Conservation (phyloP, 345 rosid genomes). For the Rhizophora apiculata region DNA sequence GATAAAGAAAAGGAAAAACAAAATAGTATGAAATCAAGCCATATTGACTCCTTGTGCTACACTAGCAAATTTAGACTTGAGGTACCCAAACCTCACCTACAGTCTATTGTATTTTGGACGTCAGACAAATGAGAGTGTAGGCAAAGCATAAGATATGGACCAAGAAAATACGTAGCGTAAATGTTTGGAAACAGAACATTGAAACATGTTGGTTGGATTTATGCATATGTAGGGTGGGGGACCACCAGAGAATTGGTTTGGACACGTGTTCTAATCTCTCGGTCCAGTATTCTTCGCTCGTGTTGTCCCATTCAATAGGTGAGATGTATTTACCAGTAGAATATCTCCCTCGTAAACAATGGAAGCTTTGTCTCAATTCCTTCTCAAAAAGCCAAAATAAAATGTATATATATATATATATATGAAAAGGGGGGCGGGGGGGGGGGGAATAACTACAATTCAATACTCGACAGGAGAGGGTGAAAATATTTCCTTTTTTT, state of each 20-base stretch:
- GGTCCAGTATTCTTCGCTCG: constrained; percentile 1
- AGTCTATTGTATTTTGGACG: not conserved
- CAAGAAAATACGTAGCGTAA: not conserved
- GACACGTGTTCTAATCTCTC: constrained; percentile 6
- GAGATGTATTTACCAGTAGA: constrained; percentile 4
- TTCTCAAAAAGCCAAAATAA: too few species aligned
- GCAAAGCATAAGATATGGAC: not conserved
- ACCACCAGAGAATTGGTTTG: not conserved
- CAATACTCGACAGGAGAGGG: not conserved
- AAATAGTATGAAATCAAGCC: too few species aligned
- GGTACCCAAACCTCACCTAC: too few species aligned
- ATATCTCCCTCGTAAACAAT: constrained; percentile 5
- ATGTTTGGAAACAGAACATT: not conserved
- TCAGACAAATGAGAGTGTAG: not conserved
- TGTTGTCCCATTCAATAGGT: constrained; percentile 19
- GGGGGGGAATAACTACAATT: not conserved
- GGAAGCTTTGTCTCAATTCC: constrained; percentile 1
- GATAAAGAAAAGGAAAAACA: too few species aligned
- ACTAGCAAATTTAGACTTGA: too few species aligned
- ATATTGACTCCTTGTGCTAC: too few species aligned
- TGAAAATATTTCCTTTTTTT: too few species aligned
- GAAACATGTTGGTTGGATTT: constrained; percentile 3
- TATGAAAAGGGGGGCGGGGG: too few species aligned
- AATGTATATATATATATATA: too few species aligned
- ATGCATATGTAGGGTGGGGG: not conserved